These are phyloP conservation scores for Dalbergia oliveri DNA, from an alignment of 306 rosid genomes.

Conservation along the genomic window DNA sequence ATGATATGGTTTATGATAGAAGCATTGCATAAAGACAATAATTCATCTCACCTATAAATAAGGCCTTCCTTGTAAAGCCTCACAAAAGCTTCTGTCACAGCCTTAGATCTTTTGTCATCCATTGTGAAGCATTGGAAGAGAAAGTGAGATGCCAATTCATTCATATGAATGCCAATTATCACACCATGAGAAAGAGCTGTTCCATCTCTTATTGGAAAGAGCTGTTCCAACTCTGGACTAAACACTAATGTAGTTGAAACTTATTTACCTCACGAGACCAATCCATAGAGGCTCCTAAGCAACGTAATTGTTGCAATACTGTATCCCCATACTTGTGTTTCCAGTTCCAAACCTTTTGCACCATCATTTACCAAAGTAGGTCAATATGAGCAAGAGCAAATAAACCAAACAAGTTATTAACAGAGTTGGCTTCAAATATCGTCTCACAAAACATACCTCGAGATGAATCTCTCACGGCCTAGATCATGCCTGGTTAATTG, in stretches of 20 bases:
- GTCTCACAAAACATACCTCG: conserved; percentile 69
- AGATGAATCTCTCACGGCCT: conserved; percentile 80
- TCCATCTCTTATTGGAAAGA: conserved; percentile 3
- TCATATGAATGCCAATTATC: conserved; percentile 1
- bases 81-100: conserved; percentile 94
- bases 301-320: conserved; percentile 80
- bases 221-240: neutral
- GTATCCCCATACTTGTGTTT: conserved; percentile 85
- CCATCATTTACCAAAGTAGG: conserved; percentile 41
- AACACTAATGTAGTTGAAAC: no score
- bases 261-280: conserved; percentile 94
- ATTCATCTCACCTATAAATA: conserved; percentile 76
- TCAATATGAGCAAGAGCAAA: conserved; percentile 2
- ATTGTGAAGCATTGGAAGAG: conserved; percentile 86
- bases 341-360: conserved; percentile 88
- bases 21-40: no score
- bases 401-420: conserved; percentile 17
- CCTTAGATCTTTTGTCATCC: conserved; percentile 88
- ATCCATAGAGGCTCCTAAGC: conserved; percentile 94
- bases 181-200: conserved; percentile 5
- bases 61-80: conserved; percentile 78
- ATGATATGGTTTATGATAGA: neutral
- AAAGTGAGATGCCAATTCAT: conserved; percentile 3
- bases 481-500: conserved; percentile 81
- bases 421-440: neutral